Evolutionary conservation across 768 basidiomycete genomes (phyloP), one percentile per base, ranked within the genome.

Genomic region (Leccinum ochraceum): DNA sequence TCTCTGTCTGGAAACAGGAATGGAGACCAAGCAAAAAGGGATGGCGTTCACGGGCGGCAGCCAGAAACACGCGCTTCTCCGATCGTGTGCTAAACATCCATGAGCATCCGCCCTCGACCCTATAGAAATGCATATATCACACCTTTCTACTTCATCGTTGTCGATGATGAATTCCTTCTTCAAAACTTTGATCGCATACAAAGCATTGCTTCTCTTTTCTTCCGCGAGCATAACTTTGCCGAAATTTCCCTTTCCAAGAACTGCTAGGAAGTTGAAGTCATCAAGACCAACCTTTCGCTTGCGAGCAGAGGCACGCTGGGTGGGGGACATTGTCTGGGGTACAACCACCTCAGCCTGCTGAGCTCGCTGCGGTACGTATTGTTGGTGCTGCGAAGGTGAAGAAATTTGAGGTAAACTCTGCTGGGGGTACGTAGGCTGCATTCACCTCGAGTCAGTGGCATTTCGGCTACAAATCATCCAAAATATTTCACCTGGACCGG

Each of bases 81-180:
- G 97, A 98, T 61, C 96, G 95, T 20, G 97, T 98, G 68, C 97
- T 98, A 64, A 26, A 22, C 3, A 39, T 49, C 37, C 48, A 63
- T 66, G 22, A 67, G 48, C 20, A 51, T 24, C 26, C 13, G 48
- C 14, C 28, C 42, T 55, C 26, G 54, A n/a, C 53, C 14, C 54
- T 54, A 39, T 58, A 34, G 44, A 32, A 24, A 24, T 13, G 49
- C 58, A 17, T 34, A 11, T 42, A 53, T 60, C 82, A 58, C 66
- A 96, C 96, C 95, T 97, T 77, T 98, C 97, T 3, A 99, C 95
- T 80, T 98, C 97, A 75, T 99, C 97, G 63, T 99, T 98, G 74
- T 99, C 97, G 68, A 99, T 98, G 74, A 99, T 98, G 72, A 99
- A 98, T 77, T 98, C 97, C 74, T 99, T 99, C 83, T 99, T 99